Percentiles rank a stretch among this genome's conserved stretches.
Evolutionary conservation across 2,329 filamentous ascomycete species (phyloP).

Genomic region (Harringtonia aguacate): DNA sequence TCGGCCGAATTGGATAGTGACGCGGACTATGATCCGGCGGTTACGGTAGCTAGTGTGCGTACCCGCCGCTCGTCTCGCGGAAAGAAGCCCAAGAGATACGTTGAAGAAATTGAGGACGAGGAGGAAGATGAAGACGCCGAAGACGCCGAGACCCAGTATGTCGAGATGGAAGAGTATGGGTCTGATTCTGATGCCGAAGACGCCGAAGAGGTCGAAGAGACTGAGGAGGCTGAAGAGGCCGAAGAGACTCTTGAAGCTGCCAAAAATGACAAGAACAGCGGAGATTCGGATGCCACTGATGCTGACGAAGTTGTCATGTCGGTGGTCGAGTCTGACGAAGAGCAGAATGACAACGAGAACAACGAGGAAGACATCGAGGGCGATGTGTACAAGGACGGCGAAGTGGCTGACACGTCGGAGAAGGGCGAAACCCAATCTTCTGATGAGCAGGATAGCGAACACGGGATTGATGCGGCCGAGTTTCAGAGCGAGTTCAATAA

Average conservation of each 20-base stretch:
- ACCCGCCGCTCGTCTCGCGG: constrained; percentile 1
- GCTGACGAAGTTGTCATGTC: no score
- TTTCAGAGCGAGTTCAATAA: no score
- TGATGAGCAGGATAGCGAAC: no score
- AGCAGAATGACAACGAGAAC: neutral
- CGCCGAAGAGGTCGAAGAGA: constrained; percentile 1
- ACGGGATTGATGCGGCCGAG: no score
- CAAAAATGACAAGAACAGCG: no score
- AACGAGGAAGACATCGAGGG: neutral
- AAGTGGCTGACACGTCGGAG: neutral
- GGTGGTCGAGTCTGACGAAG: neutral
- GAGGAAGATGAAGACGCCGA: constrained; percentile 2
- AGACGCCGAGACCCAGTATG: no score
- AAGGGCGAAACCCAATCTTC: no score
- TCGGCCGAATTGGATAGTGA: constrained; percentile 9
- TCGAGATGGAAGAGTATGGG: neutral
- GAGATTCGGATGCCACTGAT: no score
- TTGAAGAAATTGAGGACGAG: constrained; percentile 1
- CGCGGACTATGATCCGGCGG: constrained; percentile 7
- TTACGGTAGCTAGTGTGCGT: neutral
- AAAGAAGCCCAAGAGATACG: neutral
- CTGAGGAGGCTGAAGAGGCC: constrained; percentile 1
- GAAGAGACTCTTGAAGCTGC: no score
- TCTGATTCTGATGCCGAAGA: neutral
- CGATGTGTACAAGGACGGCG: neutral